A percentile compares a stretch with the other conserved stretches of the same genome.
Evolutionary conservation across 768 basidiomycete genomes (phyloP).

Genomic region (Fomitopsis serialis): DNA sequence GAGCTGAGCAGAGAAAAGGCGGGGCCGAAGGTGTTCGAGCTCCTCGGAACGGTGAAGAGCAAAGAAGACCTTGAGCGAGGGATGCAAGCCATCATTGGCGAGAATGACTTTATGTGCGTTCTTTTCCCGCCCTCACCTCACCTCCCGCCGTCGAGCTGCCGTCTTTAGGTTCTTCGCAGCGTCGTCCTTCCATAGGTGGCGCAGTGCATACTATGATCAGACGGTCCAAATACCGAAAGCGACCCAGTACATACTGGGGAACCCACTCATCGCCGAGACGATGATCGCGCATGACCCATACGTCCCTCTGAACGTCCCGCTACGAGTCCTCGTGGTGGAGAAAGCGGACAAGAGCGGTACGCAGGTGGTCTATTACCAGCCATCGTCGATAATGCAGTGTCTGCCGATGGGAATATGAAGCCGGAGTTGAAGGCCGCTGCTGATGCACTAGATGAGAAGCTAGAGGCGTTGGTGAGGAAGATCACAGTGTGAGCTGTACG

Average conservation of each 20-base stretch:
- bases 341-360: slow-evolving; percentile 34
- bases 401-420: slow-evolving; percentile 25
- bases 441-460: slow-evolving; percentile 35
- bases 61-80: slow-evolving; percentile 33
- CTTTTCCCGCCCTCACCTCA: not conserved
- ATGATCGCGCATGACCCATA: slow-evolving; percentile 37
- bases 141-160: not conserved
- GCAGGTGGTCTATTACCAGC: slow-evolving; percentile 40
- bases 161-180: slow-evolving; percentile 13
- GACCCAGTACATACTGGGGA: slow-evolving; percentile 43
- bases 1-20: slow-evolving; percentile 37
- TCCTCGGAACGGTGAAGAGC: slow-evolving; percentile 17
- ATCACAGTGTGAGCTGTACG: too few relatives aligned
- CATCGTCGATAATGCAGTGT: slow-evolving; percentile 36
- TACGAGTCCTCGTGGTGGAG: slow-evolving; percentile 38
- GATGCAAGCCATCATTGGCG: slow-evolving; percentile 26
- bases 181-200: slow-evolving; percentile 8
- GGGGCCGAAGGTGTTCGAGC: slow-evolving; percentile 17
- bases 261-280: slow-evolving; percentile 43
- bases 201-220: slow-evolving; percentile 1
- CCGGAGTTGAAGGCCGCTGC: slow-evolving; percentile 28
- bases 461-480: slow-evolving; percentile 34
- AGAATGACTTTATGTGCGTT: slow-evolving; percentile 42
- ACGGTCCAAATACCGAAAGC: slow-evolving; percentile 13
- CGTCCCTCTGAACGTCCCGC: slow-evolving; percentile 40